Percentiles rank a stretch among this genome's conserved stretches.
Conservation (phyloP, 495 filamentous ascomycete species). For the Corynascus novoguineensis region DNA sequence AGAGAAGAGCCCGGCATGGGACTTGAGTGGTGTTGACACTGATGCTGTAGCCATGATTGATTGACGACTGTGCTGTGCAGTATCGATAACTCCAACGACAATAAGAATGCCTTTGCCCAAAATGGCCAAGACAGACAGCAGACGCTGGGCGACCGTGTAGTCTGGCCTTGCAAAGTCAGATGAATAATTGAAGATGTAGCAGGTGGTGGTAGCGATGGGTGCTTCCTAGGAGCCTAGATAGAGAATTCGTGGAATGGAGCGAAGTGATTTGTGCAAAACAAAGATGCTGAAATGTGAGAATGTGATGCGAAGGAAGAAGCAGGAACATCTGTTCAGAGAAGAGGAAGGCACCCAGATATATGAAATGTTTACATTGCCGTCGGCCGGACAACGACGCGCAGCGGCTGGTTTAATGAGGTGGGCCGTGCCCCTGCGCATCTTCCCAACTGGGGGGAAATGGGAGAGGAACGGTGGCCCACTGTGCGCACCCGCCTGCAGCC, state of each 20-base stretch:
- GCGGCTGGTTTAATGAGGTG: too few relatives aligned
- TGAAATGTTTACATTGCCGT: conserved; percentile 6
- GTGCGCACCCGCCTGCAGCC: too few relatives aligned
- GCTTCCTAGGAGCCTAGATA: not conserved
- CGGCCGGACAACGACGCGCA: not conserved
- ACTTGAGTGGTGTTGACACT: conserved; percentile 89
- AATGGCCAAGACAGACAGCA: conserved; percentile 16
- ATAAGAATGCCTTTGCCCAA: not conserved
- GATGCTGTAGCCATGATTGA: conserved; percentile 80
- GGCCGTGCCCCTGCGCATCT: too few relatives aligned
- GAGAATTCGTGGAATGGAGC: not conserved
- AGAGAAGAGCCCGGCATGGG: conserved; percentile 87
- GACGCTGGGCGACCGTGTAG: not conserved
- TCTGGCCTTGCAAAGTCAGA: not conserved
- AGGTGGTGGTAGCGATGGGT: not conserved
- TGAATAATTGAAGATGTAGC: not conserved
- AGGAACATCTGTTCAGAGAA: not conserved
- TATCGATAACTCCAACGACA: conserved; percentile 37
- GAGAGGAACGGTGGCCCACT: too few relatives aligned
- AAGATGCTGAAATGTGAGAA: not conserved
- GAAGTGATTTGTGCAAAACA: not conserved
- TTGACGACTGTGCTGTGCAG: conserved; percentile 35
- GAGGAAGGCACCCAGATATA: not conserved
- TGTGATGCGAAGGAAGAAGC: not conserved
- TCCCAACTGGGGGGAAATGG: too few relatives aligned